Evolutionary conservation across 2,329 filamentous ascomycete species (phyloP).

Genomic region (Xylariaceae sp.): DNA sequence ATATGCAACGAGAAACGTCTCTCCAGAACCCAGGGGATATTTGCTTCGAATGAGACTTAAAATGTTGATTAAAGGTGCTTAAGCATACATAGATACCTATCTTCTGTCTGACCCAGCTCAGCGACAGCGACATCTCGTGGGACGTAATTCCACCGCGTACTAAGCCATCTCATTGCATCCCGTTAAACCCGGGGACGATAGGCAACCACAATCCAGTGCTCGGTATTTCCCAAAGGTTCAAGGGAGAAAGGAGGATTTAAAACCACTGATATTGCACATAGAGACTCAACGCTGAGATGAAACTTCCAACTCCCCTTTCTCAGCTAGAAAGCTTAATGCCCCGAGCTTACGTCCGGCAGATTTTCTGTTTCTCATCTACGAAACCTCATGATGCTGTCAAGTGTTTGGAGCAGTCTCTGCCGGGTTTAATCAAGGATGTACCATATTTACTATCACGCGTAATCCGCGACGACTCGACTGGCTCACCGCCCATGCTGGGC

Average conservation of each 20-base stretch:
- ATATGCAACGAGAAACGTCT: no score
- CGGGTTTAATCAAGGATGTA: slow-evolving; percentile 17
- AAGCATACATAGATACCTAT: no score
- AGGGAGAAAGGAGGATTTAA: not conserved
- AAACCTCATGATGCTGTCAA: slow-evolving; percentile 2
- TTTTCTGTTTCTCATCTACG: slow-evolving; percentile 26
- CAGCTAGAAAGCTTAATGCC: slow-evolving; percentile 30
- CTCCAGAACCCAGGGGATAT: no score
- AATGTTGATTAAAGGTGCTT: no score
- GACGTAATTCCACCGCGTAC: no score
- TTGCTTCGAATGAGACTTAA: no score
- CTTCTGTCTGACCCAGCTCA: no score
- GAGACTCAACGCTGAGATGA: not conserved
- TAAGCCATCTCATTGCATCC: no score
- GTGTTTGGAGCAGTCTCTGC: slow-evolving; percentile 18
- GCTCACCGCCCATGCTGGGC: slow-evolving; percentile 13
- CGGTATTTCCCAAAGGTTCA: no score
- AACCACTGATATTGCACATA: not conserved
- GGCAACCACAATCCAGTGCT: no score
- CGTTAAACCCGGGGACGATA: no score
- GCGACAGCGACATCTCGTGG: no score
- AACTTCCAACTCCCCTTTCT: slow-evolving; percentile 14
- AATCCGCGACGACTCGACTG: slow-evolving; percentile 6
- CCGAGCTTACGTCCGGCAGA: slow-evolving; percentile 25
- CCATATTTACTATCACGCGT: slow-evolving; percentile 27